Percentiles rank a stretch among this genome's conserved stretches.
phyloP scores from a whole-genome alignment of 306 rosid genomes.

The Potentilla sterilis region DNA sequence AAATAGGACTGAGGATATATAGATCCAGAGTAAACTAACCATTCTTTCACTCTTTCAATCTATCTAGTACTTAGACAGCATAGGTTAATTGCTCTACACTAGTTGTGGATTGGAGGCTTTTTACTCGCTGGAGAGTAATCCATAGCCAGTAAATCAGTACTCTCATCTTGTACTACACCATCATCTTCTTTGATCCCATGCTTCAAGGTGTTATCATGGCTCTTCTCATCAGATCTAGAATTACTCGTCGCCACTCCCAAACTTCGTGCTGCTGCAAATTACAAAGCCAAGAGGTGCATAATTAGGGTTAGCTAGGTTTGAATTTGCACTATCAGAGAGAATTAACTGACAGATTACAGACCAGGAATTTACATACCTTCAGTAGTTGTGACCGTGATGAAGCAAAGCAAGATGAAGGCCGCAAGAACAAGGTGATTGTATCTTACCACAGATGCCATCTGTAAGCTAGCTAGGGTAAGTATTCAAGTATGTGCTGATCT shows the following conservation, averaged over 20 bases:
- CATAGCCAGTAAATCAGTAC: conserved; percentile 57
- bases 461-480: not conserved
- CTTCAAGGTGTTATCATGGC: conserved; percentile 24
- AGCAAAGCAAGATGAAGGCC: conserved; percentile 50
- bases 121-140: conserved; percentile 78
- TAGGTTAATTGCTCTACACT: not conserved
- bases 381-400: conserved; percentile 45
- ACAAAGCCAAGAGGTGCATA: not conserved
- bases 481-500: not conserved
- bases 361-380: conserved; percentile 47
- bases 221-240: conserved; percentile 24
- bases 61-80: not conserved
- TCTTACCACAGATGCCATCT: conserved; percentile 27
- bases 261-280: conserved; percentile 43
- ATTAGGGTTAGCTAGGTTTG: not conserved
- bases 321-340: not conserved
- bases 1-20: not conserved
- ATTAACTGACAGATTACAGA: not conserved
- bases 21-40: not conserved
- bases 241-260: conserved; percentile 34
- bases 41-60: not conserved
- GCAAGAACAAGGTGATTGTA: conserved; percentile 45
- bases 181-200: conserved; percentile 18
- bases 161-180: conserved; percentile 15
- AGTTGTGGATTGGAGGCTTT: conserved; percentile 91